These are phyloP conservation scores for Purshia tridentata DNA, from an alignment of 306 rosid genomes.

Conservation along the genomic window DNA sequence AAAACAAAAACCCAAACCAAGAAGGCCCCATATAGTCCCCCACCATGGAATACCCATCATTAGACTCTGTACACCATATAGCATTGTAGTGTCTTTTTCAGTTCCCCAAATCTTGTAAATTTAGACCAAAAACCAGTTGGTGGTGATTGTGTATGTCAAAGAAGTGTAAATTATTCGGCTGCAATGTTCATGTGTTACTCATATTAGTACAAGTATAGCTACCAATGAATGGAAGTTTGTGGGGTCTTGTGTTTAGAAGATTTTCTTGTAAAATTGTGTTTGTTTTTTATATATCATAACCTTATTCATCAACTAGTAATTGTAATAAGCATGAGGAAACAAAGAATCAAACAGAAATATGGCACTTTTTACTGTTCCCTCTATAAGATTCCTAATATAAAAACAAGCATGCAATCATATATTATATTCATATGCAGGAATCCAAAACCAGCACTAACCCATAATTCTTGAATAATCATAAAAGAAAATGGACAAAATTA, in stretches of 20 bases:
- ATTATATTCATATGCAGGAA: conserved; percentile 31
- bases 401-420: conserved; percentile 40
- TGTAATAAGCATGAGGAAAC: conserved; percentile 23
- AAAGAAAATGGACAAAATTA: conserved; percentile 35
- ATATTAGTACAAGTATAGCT: conserved; percentile 16
- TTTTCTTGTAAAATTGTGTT: conserved; percentile 37
- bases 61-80: conserved; percentile 14
- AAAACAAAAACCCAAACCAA: conserved; percentile 33
- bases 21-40: conserved; percentile 31
- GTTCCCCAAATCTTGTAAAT: conserved; percentile 19
- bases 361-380: conserved; percentile 19
- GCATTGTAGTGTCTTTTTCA: conserved; percentile 16
- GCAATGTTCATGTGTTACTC: conserved; percentile 27
- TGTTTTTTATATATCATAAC: conserved; percentile 11
- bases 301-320: conserved; percentile 22
- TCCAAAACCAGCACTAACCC: conserved; percentile 29
- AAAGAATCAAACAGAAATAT: conserved; percentile 22
- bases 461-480: conserved; percentile 35
- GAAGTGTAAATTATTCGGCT: conserved; percentile 32
- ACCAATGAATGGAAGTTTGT: conserved; percentile 36
- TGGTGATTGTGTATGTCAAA: conserved; percentile 22
- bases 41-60: conserved; percentile 18
- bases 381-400: conserved; percentile 26
- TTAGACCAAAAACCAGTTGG: conserved; percentile 35
- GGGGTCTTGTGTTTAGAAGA: conserved; percentile 26